These are phyloP conservation scores for Aspergillus bombycis DNA, from an alignment of 2,329 filamentous ascomycete species.

Conservation along the genomic window DNA sequence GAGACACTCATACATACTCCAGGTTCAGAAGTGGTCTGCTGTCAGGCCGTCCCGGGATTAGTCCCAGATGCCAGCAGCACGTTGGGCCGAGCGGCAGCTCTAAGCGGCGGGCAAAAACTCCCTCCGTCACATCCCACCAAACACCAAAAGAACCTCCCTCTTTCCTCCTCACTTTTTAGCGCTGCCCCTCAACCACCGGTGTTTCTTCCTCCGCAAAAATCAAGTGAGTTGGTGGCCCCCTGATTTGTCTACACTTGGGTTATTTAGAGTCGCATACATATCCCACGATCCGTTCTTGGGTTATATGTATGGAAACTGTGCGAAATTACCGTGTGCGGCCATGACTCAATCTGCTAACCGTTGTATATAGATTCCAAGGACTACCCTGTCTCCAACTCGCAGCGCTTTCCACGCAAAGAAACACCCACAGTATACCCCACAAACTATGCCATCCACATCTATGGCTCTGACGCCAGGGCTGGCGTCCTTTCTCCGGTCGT, in stretches of 20 bases:
- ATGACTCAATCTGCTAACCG: constrained; percentile 9
- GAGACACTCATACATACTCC: constrained; percentile 5
- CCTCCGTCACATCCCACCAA: constrained; percentile 23
- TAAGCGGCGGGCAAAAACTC: constrained; percentile 24
- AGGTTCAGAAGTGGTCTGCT: constrained; percentile 6
- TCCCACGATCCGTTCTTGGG: background rate
- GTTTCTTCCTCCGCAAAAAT: background rate
- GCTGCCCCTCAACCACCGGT: background rate
- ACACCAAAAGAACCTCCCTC: constrained; percentile 8
- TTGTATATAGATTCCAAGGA: constrained; percentile 13
- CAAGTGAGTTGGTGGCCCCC: background rate
- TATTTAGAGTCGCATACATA: background rate
- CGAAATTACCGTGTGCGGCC: constrained; percentile 4
- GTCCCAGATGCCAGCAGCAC: background rate
- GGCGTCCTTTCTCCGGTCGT: constrained; percentile 74
- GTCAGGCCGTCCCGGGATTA: constrained; percentile 8
- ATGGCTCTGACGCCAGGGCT: constrained; percentile 70
- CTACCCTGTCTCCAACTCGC: background rate
- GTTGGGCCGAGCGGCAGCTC: constrained; percentile 21
- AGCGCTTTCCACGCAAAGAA: background rate
- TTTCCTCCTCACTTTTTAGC: constrained; percentile 2
- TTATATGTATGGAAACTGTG: background rate
- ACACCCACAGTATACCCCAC: background rate
- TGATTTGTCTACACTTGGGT: background rate
- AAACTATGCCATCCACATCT: constrained; percentile 60